Evolutionary conservation across 1,284 basidiomycete species (phyloP).

Genomic region (Cryptococcus sp.): DNA sequence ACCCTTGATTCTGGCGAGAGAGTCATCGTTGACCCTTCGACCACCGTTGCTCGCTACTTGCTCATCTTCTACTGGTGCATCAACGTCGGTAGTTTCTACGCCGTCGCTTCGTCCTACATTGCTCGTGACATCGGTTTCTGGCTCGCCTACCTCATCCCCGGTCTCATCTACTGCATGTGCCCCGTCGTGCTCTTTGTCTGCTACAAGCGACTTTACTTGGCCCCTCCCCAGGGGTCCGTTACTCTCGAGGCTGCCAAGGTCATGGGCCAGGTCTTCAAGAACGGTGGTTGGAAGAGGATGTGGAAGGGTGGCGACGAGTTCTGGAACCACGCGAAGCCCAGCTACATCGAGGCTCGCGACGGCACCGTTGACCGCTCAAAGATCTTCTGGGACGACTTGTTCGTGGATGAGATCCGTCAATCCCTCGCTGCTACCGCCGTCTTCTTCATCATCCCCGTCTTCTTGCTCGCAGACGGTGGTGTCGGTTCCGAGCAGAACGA

Average conservation of each 20-base stretch:
- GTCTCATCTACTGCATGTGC: slow-evolving; percentile 55
- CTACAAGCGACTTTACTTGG: slow-evolving; percentile 52
- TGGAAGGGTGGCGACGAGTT: slow-evolving; percentile 46
- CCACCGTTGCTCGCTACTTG: slow-evolving; percentile 47
- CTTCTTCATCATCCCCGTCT: slow-evolving; percentile 56
- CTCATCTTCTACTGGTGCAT: slow-evolving; percentile 43
- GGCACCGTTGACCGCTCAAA: slow-evolving; percentile 38
- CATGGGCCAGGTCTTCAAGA: slow-evolving; percentile 25
- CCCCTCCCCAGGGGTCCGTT: slow-evolving; percentile 56
- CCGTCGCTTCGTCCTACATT: slow-evolving; percentile 46
- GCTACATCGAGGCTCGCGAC: slow-evolving; percentile 38
- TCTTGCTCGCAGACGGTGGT: slow-evolving; percentile 56
- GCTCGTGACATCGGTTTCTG: slow-evolving; percentile 53
- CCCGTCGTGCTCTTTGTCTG: slow-evolving; percentile 53
- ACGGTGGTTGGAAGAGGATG: slow-evolving; percentile 33
- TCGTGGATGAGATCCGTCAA: slow-evolving; percentile 56
- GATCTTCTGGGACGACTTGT: slow-evolving; percentile 56
- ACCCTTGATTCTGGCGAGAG: slow-evolving; percentile 43
- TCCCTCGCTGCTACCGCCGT: slow-evolving; percentile 55
- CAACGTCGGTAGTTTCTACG: slow-evolving; percentile 52
- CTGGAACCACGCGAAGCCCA: slow-evolving; percentile 55
- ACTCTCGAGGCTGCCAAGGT: slow-evolving; percentile 49
- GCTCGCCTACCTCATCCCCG: slow-evolving; percentile 56
- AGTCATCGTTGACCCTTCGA: slow-evolving; percentile 50
- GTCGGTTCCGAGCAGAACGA: slow-evolving; percentile 52